phyloP scores from a whole-genome alignment of 225 moss, liverwort and hornwort species.

The Polytrichum commune region DNA sequence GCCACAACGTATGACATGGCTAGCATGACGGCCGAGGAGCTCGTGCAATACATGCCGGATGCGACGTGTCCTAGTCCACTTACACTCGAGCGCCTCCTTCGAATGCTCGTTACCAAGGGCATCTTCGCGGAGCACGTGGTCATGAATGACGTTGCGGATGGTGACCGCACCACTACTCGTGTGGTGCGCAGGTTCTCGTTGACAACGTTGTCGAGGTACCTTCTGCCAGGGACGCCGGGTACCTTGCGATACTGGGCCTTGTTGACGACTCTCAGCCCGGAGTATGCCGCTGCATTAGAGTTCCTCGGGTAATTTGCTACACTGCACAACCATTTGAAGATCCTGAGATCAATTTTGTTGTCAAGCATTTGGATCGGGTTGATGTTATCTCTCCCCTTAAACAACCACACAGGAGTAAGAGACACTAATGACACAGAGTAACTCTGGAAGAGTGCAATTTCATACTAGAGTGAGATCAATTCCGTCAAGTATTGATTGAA shows the following conservation, averaged over 20 bases:
- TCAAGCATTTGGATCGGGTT: not conserved
- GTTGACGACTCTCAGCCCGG: not conserved
- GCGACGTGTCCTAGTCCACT: constrained; percentile 7
- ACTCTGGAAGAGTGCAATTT: constrained; percentile 3
- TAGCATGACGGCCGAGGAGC: constrained; percentile 16
- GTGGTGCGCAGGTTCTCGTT: constrained; percentile 11
- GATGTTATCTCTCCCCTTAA: not conserved
- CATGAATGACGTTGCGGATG: not conserved
- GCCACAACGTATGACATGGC: not conserved
- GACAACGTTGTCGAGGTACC: constrained; percentile 10
- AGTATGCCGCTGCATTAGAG: constrained; percentile 7
- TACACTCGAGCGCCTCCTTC: constrained; percentile 14
- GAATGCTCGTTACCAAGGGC: constrained; percentile 19
- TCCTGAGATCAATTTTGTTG: constrained; percentile 6
- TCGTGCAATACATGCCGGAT: constrained; percentile 10
- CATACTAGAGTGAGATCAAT: not conserved
- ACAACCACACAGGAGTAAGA: constrained; percentile 4
- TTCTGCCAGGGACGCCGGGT: constrained; percentile 11
- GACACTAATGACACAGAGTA: not conserved
- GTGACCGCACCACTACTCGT: not conserved
- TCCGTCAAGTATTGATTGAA: too few relatives aligned
- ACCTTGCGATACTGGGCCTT: constrained; percentile 12
- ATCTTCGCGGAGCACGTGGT: constrained; percentile 24
- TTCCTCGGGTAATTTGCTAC: constrained; percentile 9
- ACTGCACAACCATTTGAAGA: not conserved